Conservation (phyloP, 75 land plant species). For the Picea sitchensis region DNA sequence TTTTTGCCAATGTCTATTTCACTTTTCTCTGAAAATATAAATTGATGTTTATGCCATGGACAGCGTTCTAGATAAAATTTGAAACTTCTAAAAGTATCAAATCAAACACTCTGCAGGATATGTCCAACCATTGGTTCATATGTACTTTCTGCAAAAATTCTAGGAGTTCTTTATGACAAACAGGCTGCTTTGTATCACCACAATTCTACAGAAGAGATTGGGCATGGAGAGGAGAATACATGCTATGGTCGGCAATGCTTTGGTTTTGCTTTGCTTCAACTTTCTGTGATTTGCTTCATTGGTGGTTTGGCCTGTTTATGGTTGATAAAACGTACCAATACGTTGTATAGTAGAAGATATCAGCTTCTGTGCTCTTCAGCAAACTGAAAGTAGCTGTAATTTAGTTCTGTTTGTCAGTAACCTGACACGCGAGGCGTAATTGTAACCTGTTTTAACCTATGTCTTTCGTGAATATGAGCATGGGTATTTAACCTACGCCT, state of each 20-base stretch:
- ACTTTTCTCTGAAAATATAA: background rate
- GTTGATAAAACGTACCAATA: slow-evolving; percentile 29
- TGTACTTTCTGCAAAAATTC: slow-evolving; percentile 37
- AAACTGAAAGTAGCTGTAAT: background rate
- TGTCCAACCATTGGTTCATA: slow-evolving; percentile 37
- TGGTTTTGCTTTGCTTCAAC: slow-evolving; percentile 25
- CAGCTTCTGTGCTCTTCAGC: slow-evolving; percentile 3
- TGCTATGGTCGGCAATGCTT: slow-evolving; percentile 45
- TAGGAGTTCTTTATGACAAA: slow-evolving; percentile 34
- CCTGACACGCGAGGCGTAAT: background rate
- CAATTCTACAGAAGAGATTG: background rate
- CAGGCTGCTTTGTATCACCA: slow-evolving; percentile 17
- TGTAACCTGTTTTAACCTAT: background rate
- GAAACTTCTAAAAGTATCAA: slow-evolving; percentile 1
- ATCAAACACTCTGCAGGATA: slow-evolving; percentile 22
- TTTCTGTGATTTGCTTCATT: slow-evolving; percentile 26
- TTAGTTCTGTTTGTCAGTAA: background rate
- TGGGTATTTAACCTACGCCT: background rate
- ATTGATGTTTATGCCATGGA: background rate
- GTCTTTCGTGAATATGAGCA: background rate
- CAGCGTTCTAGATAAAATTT: background rate
- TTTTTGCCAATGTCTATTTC: background rate
- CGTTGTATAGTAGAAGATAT: slow-evolving; percentile 8
- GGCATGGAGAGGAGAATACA: slow-evolving; percentile 12
- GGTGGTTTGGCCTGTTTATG: slow-evolving; percentile 27